Evolutionary conservation across 192 early-diverging fungal species (phyloP), one percentile per base, ranked within the genome.

Genomic region (Blastocladiella britannica): DNA sequence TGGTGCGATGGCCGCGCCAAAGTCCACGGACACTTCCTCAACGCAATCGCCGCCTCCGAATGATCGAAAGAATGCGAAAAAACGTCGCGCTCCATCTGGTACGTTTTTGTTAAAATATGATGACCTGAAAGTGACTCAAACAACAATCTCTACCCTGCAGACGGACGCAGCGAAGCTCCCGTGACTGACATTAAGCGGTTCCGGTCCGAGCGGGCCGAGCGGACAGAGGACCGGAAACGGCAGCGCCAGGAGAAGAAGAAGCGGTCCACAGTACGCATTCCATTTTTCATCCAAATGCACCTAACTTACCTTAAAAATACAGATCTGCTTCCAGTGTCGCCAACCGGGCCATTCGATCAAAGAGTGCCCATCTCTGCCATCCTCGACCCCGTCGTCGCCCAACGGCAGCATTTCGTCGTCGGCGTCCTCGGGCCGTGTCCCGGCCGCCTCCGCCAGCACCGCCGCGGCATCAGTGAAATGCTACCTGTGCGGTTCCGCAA

Each of bases 251-350:
- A 9, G 31, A 66, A 70, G 67, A 65, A 66, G 31, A 61, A 57
- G 27, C 63, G 60, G 43, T 66, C 64, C 22, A 67, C 54, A 47
- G 24, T 28, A 12, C 57, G 62, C 56, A 60, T 15, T 25, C n/a
- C 24, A 18, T 28, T 63, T 53, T n/a, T 29, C 0, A 22, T 6
- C 18, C 28, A 60, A 30, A 18, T n/a, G 8, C 18, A 52, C 51
- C 26, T 43, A 57, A 0, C 7, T 20, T 20, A 0, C 55, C 28
- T 20, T 56, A 26, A 0, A 56, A 5, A 9, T 28, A 26, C 37
- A 85, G 71, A 72, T 79, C 5, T 95, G 91, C 68, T 95, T 89
- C 69, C 73, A 79, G 5, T 95, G 92, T 63, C 77, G 92, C 24
- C 65, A 85, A 58, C 70, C 65, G 26, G 92, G 89, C 26, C 92